Evolutionary conservation across 495 filamentous ascomycete species (phyloP), one percentile per base, ranked within the genome.

Genomic region (Lophiotrema nucula): DNA sequence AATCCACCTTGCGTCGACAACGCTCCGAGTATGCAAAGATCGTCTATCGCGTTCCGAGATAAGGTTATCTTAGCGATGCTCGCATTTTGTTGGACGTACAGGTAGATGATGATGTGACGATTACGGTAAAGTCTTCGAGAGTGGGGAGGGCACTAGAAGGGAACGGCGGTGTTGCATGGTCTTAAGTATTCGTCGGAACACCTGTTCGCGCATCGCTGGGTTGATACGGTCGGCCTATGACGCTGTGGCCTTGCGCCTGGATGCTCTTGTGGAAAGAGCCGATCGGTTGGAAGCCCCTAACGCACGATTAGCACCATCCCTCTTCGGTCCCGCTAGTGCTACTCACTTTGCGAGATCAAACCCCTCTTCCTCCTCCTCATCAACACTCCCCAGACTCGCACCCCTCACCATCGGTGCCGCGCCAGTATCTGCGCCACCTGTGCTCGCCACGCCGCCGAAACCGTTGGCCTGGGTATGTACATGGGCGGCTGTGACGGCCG

Each of bases 201-300:
- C 49, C 48, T 11, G 58, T 48, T 11, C 58, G 43, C 0, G 49
- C 33, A 39, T 53, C 48, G 28, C 24, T 13, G 2, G 49, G 37
- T 19, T 44, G 48, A 21, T 10, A 3, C 19, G 48, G 38, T 11
- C 43, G 16, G 33, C 11, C 16, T 21, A 37, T 19, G 4, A 27
- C 33, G 21, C 41, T 45, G 4, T 59, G 61, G 18, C 22, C 47
- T 24, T 60, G 56, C 16, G 54, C 55, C 10, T 8, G 8, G 43
- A 69, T 58, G 41, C 33, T 67, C 37, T 76, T 75, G 69, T 89
- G 86, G 65, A 81, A 89, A 1, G 81, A 80, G 16, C 84, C 82
- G 53, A 89, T 89, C 47, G 80, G 81, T 71, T 86, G 83, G 71
- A 89, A 89, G 1, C 86, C 86, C 67, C 85, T 88, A 51, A n/a